Evolutionary conservation across 164 flowering plant species (phyloP).

Genomic region (Santalum album): DNA sequence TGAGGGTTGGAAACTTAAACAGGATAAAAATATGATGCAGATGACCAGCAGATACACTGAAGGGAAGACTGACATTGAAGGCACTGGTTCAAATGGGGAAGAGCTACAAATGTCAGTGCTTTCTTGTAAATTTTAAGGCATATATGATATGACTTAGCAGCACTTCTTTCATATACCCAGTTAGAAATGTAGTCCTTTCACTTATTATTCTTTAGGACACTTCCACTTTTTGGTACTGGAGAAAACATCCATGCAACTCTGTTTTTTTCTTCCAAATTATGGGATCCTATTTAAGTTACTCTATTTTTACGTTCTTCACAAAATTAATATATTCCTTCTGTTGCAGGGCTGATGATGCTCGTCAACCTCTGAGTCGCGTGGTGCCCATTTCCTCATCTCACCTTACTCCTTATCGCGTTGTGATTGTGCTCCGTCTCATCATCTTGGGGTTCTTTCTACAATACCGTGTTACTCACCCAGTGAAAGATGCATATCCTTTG

Average conservation of each 20-base stretch:
- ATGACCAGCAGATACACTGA: conserved; percentile 58
- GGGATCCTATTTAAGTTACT: not conserved
- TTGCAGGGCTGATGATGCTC: conserved; percentile 84
- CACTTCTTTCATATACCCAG: too few species aligned
- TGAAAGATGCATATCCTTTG: conserved; percentile 77
- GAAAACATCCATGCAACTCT: too few species aligned
- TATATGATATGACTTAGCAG: not conserved
- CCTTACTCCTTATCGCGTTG: conserved; percentile 87
- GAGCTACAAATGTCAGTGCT: conserved; percentile 79
- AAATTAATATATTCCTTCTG: conserved; percentile 4
- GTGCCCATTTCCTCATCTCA: conserved; percentile 82
- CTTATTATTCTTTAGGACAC: too few species aligned
- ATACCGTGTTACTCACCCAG: conserved; percentile 88
- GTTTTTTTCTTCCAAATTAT: too few species aligned
- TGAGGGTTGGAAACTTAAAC: conserved; percentile 95
- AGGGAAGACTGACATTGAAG: conserved; percentile 87
- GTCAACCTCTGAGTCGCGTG: conserved; percentile 79
- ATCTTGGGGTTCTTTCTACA: conserved; percentile 88
- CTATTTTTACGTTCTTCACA: not conserved
- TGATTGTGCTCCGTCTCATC: conserved; percentile 84
- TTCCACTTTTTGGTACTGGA: too few species aligned
- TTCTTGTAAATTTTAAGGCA: not conserved
- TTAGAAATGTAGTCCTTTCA: too few species aligned
- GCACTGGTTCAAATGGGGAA: conserved; percentile 98
- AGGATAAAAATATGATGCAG: conserved; percentile 76